Evolutionary conservation across 768 basidiomycete genomes (phyloP).

Genomic region (Mycena galericulata): DNA sequence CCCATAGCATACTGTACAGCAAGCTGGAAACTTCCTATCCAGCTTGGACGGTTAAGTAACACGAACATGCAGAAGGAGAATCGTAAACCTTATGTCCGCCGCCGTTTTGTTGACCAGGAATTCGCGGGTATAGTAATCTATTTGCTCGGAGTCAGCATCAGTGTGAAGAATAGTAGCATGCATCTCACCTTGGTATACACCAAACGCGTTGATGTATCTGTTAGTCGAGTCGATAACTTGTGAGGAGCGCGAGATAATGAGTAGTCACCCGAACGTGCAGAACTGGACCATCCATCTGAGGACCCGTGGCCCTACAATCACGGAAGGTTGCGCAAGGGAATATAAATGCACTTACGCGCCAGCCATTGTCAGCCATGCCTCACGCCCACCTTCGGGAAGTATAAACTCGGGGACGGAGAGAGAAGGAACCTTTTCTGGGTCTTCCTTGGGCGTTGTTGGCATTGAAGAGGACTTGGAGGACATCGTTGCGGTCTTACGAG

Average conservation of each 20-base stretch:
- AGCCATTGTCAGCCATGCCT: constrained; percentile 46
- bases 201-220: constrained; percentile 59
- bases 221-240: no score
- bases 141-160: constrained; percentile 40
- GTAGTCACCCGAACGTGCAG: constrained; percentile 60
- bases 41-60: constrained; percentile 45
- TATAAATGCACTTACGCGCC: constrained; percentile 55
- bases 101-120: constrained; percentile 53
- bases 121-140: constrained; percentile 57
- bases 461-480: no score
- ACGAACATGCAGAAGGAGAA: background rate
- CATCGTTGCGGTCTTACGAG: no score
- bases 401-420: background rate
- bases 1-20: constrained; percentile 59
- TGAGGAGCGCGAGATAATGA: constrained; percentile 14
- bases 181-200: constrained; percentile 54
- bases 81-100: constrained; percentile 59
- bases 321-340: no score
- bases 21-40: constrained; percentile 64
- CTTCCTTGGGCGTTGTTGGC: no score
- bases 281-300: constrained; percentile 58
- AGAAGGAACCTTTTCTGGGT: background rate
- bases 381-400: constrained; percentile 7
- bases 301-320: background rate
- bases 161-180: constrained; percentile 17